A percentile compares a stretch with the other conserved stretches of the same genome.
These are phyloP conservation scores for Leishmania mexicana DNA, from an alignment of 208 protist genomes.

Conservation along the genomic window DNA sequence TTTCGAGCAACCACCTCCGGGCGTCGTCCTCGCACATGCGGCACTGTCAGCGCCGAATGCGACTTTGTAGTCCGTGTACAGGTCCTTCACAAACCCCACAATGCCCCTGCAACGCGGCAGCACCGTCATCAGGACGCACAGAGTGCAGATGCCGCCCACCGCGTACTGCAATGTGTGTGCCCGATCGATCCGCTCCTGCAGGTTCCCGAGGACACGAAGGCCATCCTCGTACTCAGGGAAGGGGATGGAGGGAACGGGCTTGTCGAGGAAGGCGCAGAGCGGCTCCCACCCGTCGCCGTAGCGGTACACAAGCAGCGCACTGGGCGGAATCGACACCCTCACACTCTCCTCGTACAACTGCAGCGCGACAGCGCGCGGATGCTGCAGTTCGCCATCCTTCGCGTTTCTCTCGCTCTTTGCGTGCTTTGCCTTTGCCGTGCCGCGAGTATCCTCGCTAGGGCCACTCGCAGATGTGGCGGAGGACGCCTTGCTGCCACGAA, in stretches of 20 bases:
- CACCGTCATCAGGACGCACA: conserved; percentile 25
- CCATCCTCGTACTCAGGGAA: conserved; percentile 75
- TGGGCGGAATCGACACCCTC: conserved; percentile 39
- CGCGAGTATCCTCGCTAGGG: background rate
- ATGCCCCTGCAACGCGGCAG: conserved; percentile 19
- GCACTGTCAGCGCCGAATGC: conserved; percentile 22
- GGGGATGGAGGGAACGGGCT: conserved; percentile 44
- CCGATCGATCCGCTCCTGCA: conserved; percentile 70
- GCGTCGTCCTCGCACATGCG: background rate
- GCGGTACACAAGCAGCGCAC: conserved; percentile 63
- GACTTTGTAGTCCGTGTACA: conserved; percentile 39
- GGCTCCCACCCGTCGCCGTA: conserved; percentile 74
- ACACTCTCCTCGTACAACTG: conserved; percentile 66
- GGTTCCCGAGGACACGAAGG: conserved; percentile 49
- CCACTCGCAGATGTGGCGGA: background rate
- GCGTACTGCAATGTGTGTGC: conserved; percentile 47
- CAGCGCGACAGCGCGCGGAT: conserved; percentile 45
- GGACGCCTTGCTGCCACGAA: background rate
- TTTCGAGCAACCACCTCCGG: background rate
- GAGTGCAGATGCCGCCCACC: conserved; percentile 11
- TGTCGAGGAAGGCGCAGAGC: conserved; percentile 75
- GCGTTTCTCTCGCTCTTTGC: background rate
- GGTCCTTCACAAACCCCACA: conserved; percentile 18
- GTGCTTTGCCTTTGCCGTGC: background rate
- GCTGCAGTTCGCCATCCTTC: conserved; percentile 14